Evolutionary conservation across 768 basidiomycete species (phyloP).

Genomic region (Russula sp.): DNA sequence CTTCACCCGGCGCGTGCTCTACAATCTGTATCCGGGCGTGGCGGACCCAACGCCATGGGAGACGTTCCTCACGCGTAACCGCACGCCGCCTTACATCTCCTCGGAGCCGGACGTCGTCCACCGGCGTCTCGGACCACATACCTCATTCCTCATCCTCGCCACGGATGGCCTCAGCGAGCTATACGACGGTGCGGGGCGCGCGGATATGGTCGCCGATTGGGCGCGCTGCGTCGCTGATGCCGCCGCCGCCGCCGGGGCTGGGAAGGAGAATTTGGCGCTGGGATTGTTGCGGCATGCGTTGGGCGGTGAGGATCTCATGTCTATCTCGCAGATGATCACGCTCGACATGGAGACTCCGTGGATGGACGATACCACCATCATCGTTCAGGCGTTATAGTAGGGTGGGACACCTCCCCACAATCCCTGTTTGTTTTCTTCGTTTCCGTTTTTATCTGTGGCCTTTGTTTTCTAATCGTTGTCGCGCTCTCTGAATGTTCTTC

Average conservation of each 20-base stretch:
- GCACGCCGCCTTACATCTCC: conserved; percentile 44
- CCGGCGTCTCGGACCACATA: conserved; percentile 25
- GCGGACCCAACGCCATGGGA: conserved; percentile 25
- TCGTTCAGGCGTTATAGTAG: conserved; percentile 33
- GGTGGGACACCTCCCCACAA: background rate
- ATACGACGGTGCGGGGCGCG: conserved; percentile 29
- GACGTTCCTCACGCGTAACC: conserved; percentile 29
- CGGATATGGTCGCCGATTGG: conserved; percentile 34
- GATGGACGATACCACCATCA: conserved; percentile 45
- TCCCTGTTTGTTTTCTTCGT: background rate
- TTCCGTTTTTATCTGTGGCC: background rate
- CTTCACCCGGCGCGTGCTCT: conserved; percentile 31
- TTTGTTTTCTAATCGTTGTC: background rate
- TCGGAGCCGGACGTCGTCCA: conserved; percentile 35
- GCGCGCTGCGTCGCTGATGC: conserved; percentile 27
- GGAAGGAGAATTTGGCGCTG: conserved; percentile 33
- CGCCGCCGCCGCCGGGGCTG: conserved; percentile 3
- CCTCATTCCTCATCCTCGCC: conserved; percentile 33
- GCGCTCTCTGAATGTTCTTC: background rate
- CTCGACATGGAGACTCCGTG: conserved; percentile 43
- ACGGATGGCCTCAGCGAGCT: conserved; percentile 43
- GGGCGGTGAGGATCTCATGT: conserved; percentile 35
- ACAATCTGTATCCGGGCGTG: conserved; percentile 32
- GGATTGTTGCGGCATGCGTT: conserved; percentile 36
- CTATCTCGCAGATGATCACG: conserved; percentile 38